A percentile compares a stretch with the other conserved stretches of the same genome.
Conservation (phyloP, 2,329 filamentous ascomycete species). For the Apiospora saccharicola region DNA sequence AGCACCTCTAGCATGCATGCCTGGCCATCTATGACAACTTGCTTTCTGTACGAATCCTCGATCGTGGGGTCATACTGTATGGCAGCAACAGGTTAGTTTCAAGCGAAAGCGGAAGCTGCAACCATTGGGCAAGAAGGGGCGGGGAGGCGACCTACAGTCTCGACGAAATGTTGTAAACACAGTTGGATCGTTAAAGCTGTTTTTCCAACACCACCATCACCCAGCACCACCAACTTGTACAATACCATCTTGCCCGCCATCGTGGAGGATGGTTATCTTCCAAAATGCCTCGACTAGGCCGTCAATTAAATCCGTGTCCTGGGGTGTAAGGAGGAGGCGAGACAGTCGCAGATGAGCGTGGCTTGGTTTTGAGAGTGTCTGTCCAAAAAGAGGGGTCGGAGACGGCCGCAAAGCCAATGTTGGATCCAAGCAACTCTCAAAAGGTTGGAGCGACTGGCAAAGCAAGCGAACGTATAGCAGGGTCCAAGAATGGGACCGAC, state of each 20-base stretch:
- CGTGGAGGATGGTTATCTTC: constrained; percentile 39
- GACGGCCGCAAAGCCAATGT: constrained; percentile 20
- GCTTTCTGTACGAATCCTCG: constrained; percentile 87
- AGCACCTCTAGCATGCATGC: constrained; percentile 98
- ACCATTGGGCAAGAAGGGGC: neutral
- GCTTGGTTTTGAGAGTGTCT: constrained; percentile 3
- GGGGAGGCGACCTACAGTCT: constrained; percentile 69
- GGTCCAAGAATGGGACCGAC: constrained; percentile 15
- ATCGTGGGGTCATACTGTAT: constrained; percentile 83
- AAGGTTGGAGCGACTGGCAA: constrained; percentile 16
- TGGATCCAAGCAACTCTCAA: constrained; percentile 21
- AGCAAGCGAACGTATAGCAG: constrained; percentile 18
- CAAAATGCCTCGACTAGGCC: constrained; percentile 29
- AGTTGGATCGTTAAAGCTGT: constrained; percentile 95
- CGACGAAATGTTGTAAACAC: constrained; percentile 97
- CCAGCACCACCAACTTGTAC: constrained; percentile 95
- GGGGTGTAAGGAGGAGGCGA: constrained; percentile 24
- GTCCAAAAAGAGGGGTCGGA: constrained; percentile 22
- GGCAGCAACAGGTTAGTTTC: constrained; percentile 16
- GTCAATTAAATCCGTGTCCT: constrained; percentile 30
- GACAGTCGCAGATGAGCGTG: constrained; percentile 28
- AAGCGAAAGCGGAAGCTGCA: neutral
- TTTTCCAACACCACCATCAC: constrained; percentile 93
- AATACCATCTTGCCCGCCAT: constrained; percentile 96
- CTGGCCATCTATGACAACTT: constrained; percentile 91